Conservation (phyloP, 371 early-diverging fungal genomes). For the Paraphysoderma sedebokerense region DNA sequence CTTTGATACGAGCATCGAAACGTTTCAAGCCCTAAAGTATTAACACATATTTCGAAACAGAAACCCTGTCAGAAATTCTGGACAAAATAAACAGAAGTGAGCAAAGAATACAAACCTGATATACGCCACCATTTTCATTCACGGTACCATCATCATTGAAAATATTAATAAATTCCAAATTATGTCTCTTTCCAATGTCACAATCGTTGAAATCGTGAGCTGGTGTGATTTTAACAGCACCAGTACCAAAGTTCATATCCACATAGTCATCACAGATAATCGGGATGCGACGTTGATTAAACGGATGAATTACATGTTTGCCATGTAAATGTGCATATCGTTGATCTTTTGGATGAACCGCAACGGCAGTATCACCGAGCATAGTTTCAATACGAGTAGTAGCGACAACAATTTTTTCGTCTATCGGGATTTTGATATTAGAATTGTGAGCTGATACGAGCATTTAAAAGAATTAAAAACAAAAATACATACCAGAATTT, state of each 20-base stretch:
- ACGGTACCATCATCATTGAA: conserved; percentile 92
- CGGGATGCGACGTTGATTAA: conserved; percentile 82
- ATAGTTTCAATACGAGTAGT: conserved; percentile 99
- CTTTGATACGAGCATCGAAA: conserved; percentile 88
- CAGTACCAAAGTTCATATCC: conserved; percentile 95
- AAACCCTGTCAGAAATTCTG: neutral
- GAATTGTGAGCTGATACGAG: neutral
- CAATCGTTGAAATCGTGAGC: conserved; percentile 99
- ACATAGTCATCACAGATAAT: conserved; percentile 82
- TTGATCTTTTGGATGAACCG: conserved; percentile 73
- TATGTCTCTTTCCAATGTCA: conserved; percentile 89
- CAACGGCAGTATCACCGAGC: conserved; percentile 96
- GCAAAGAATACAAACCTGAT: conserved; percentile 36
- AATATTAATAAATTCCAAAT: conserved; percentile 81
- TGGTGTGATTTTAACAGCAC: conserved; percentile 99
- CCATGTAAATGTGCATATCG: conserved; percentile 82
- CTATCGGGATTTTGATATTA: conserved; percentile 4
- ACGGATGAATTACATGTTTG: conserved; percentile 89
- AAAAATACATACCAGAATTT: conserved; percentile 21
- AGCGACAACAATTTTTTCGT: conserved; percentile 83
- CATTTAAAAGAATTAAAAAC: neutral
- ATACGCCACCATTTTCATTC: conserved; percentile 70
- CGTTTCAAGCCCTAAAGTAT: conserved; percentile 75
- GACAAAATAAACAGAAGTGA: neutral
- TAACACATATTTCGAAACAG: no score